Percentiles rank a stretch among this genome's conserved stretches.
phyloP scores from a whole-genome alignment of 1,139 yeast species.

The Suhomyces maxii region DNA sequence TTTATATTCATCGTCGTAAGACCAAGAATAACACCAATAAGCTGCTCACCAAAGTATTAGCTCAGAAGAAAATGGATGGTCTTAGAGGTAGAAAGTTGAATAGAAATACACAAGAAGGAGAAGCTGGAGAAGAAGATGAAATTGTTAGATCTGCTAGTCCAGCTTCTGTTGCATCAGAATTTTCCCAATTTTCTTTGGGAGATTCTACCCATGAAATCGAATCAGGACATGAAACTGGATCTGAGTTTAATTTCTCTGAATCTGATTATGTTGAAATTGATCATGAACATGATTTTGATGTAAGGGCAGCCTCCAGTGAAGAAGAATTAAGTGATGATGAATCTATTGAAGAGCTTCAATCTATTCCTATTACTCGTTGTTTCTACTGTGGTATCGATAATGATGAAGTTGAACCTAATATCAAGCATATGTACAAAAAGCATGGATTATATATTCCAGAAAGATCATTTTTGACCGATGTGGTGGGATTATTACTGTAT shows the following conservation, averaged over 20 bases:
- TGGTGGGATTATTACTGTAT: slow-evolving; percentile 46
- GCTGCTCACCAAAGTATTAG: slow-evolving; percentile 24
- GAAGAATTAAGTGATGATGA: slow-evolving; percentile 18
- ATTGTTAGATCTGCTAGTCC: slow-evolving; percentile 48
- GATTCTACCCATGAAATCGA: slow-evolving; percentile 42
- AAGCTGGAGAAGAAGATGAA: slow-evolving; percentile 11
- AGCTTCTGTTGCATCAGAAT: slow-evolving; percentile 54
- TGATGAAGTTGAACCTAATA: slow-evolving; percentile 41
- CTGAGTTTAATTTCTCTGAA: slow-evolving; percentile 50
- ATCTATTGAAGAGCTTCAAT: slow-evolving; percentile 22
- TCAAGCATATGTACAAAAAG: slow-evolving; percentile 46
- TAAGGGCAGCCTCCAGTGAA: slow-evolving; percentile 4
- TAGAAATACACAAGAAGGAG: background rate
- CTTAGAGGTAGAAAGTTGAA: slow-evolving; percentile 9
- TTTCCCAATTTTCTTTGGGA: slow-evolving; percentile 68
- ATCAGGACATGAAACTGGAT: slow-evolving; percentile 45
- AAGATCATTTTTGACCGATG: slow-evolving; percentile 38
- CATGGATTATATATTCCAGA: slow-evolving; percentile 58
- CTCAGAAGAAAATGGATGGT: slow-evolving; percentile 4
- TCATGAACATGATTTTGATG: slow-evolving; percentile 16
- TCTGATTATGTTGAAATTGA: slow-evolving; percentile 31
- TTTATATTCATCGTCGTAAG: slow-evolving; percentile 39
- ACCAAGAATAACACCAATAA: slow-evolving; percentile 20
- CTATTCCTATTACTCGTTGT: slow-evolving; percentile 38
- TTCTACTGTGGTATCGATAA: slow-evolving; percentile 44